Conservation (phyloP, 768 basidiomycete species). For the Cubamyces sp. region DNA sequence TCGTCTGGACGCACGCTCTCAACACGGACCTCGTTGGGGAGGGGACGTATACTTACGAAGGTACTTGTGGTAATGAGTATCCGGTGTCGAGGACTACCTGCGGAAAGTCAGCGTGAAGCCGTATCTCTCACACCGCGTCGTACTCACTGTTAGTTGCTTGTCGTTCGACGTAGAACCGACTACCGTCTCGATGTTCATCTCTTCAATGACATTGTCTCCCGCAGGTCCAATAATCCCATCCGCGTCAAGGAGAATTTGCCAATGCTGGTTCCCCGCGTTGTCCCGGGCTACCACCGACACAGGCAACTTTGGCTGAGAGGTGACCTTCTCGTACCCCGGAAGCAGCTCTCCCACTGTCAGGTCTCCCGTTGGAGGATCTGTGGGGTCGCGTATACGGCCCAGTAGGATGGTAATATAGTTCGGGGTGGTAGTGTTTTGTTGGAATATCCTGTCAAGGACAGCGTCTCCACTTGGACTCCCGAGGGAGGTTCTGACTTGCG, state of each 20-base stretch:
- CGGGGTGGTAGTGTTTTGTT: slow-evolving; percentile 56
- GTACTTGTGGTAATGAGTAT: slow-evolving; percentile 67
- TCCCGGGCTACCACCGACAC: slow-evolving; percentile 45
- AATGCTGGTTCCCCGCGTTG: slow-evolving; percentile 56
- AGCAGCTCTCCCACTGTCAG: slow-evolving; percentile 66
- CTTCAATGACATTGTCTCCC: slow-evolving; percentile 52
- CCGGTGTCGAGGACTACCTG: slow-evolving; percentile 66
- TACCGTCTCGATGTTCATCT: slow-evolving; percentile 47
- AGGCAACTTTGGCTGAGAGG: slow-evolving; percentile 52
- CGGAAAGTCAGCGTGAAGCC: neutral
- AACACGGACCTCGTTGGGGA: neutral
- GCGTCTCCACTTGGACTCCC: slow-evolving; percentile 48
- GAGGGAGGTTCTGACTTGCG: slow-evolving; percentile 45
- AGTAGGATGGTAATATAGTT: slow-evolving; percentile 69
- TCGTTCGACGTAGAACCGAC: slow-evolving; percentile 47
- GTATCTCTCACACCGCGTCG: neutral
- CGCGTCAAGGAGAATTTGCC: slow-evolving; percentile 64
- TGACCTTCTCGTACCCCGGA: slow-evolving; percentile 50
- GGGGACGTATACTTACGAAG: slow-evolving; percentile 41
- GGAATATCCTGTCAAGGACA: slow-evolving; percentile 68
- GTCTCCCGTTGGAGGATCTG: slow-evolving; percentile 56
- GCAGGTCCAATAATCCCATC: slow-evolving; percentile 67
- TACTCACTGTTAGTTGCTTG: slow-evolving; percentile 50
- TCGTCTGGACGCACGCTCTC: slow-evolving; percentile 37
- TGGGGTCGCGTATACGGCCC: slow-evolving; percentile 59